phyloP scores from a whole-genome alignment of 495 filamentous ascomycete genomes.

The Hypomontagnella monticulosa region DNA sequence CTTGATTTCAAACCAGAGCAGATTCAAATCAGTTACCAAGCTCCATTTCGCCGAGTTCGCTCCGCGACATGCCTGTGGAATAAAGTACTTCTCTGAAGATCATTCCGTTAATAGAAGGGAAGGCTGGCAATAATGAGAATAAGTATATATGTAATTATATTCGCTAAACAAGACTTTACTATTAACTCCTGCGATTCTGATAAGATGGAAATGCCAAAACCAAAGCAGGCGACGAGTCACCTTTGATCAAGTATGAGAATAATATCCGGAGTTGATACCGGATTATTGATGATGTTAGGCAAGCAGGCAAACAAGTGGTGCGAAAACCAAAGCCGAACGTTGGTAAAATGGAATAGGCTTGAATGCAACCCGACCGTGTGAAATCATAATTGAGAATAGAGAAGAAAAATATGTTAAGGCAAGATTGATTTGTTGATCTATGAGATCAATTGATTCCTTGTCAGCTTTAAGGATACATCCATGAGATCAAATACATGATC shows the following conservation, averaged over 20 bases:
- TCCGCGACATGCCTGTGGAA: conserved; percentile 27
- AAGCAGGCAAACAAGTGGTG: conserved; percentile 11
- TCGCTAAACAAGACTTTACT: no score
- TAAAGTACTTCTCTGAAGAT: conserved; percentile 29
- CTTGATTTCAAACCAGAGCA: conserved; percentile 41
- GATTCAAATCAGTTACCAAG: conserved; percentile 37
- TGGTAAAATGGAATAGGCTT: conserved; percentile 22
- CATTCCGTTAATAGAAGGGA: conserved; percentile 21
- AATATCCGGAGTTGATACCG: neutral
- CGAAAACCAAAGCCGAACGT: conserved; percentile 20
- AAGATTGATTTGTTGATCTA: neutral
- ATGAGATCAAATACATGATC: no score
- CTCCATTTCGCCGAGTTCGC: conserved; percentile 44
- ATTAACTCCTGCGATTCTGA: no score
- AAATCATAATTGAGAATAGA: conserved; percentile 20
- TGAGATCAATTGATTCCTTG: neutral
- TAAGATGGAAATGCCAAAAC: neutral
- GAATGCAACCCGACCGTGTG: conserved; percentile 32
- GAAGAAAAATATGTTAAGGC: neutral
- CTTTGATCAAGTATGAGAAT: neutral
- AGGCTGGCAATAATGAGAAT: conserved; percentile 16
- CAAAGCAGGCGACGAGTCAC: neutral
- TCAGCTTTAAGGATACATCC: conserved; percentile 11
- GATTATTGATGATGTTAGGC: neutral
- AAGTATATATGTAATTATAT: conserved; percentile 1